Conservation (phyloP, 1,139 yeast species). For the Blastobotrys malaysiensis region DNA sequence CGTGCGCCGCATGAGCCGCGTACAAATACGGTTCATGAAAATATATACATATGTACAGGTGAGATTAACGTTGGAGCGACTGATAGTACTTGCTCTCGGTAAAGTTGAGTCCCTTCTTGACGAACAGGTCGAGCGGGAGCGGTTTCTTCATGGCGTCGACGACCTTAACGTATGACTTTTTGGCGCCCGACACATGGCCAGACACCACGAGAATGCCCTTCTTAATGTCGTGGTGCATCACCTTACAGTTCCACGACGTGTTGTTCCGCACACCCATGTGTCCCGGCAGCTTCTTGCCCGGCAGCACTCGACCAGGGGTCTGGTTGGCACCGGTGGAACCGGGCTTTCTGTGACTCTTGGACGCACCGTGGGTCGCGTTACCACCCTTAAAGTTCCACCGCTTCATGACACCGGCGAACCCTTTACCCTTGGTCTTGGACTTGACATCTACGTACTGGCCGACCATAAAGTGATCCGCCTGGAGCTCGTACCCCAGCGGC, state of each 20-base stretch:
- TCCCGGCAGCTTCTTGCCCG: constrained; percentile 98
- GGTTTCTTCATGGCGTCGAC: constrained; percentile 62
- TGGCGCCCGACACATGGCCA: constrained; percentile 92
- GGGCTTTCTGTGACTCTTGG: constrained; percentile 88
- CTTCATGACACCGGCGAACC: constrained; percentile 98
- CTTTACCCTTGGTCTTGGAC: constrained; percentile 87
- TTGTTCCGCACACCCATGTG: constrained; percentile 78
- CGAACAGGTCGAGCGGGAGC: constrained; percentile 17
- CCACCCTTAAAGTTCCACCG: constrained; percentile 90
- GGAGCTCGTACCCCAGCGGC: constrained; percentile 71
- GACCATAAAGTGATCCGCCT: constrained; percentile 74
- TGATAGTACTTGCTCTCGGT: constrained; percentile 2
- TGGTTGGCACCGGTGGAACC: constrained; percentile 97
- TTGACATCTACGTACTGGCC: constrained; percentile 84
- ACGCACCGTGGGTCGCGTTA: constrained; percentile 93
- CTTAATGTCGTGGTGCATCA: constrained; percentile 73
- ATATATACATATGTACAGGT: background rate
- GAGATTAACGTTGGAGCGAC: background rate
- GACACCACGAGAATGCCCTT: constrained; percentile 77
- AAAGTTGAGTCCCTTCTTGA: constrained; percentile 8
- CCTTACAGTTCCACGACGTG: constrained; percentile 72
- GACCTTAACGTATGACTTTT: constrained; percentile 65
- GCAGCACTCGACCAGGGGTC: constrained; percentile 92
- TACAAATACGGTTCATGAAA: background rate
- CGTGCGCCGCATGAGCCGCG: too few relatives aligned